phyloP scores from a whole-genome alignment of 2,329 filamentous ascomycete species.

The Teratosphaeria destructans region DNA sequence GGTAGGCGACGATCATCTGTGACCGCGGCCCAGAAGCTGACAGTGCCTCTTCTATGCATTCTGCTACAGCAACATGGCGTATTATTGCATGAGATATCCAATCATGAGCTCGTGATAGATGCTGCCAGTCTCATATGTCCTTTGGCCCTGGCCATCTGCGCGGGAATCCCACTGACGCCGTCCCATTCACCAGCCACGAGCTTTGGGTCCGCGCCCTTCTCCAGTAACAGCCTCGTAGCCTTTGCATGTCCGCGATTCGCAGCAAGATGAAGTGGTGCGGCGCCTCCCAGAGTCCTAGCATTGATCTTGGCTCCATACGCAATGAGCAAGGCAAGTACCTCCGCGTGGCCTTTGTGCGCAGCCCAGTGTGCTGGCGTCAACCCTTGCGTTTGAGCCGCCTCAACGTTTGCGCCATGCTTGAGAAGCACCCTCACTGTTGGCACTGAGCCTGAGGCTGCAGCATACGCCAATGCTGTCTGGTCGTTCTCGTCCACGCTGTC shows the following conservation, averaged over 20 bases:
- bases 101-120: neutral
- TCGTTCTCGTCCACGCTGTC: slow-evolving; percentile 16
- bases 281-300: slow-evolving; percentile 11
- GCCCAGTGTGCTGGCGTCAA: slow-evolving; percentile 21
- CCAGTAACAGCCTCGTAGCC: slow-evolving; percentile 13
- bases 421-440: slow-evolving; percentile 14
- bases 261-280: slow-evolving; percentile 17
- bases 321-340: slow-evolving; percentile 15
- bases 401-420: slow-evolving; percentile 12
- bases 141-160: slow-evolving; percentile 17
- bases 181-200: slow-evolving; percentile 13
- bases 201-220: slow-evolving; percentile 10
- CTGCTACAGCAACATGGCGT: neutral
- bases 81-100: neutral
- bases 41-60: neutral
- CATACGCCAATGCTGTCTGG: slow-evolving; percentile 21
- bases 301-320: slow-evolving; percentile 12
- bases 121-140: slow-evolving; percentile 11
- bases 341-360: slow-evolving; percentile 18
- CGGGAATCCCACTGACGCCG: slow-evolving; percentile 15
- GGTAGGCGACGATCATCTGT: neutral
- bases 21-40: neutral
- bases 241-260: slow-evolving; percentile 17
- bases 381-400: slow-evolving; percentile 13
- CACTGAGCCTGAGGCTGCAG: slow-evolving; percentile 14